Evolutionary conservation across 441 rosid genomes (phyloP), one percentile per base, ranked within the genome.

Genomic region (Erysimum cheiri): DNA sequence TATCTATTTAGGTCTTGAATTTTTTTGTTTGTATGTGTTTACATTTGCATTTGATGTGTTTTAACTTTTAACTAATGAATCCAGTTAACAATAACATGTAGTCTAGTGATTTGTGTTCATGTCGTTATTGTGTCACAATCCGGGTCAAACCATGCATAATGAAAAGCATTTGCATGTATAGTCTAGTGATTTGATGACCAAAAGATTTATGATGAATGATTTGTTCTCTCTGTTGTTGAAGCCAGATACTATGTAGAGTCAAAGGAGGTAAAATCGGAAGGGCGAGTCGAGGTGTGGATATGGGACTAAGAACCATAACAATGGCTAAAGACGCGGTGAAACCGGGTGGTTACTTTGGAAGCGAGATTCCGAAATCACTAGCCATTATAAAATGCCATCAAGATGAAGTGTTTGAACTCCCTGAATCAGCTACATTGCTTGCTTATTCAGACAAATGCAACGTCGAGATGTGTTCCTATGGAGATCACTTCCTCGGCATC

Each of bases 321-420:
- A 67, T 90, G 1, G 85, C 79, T 65, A 76, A 79, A 71, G 92
- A 83, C 26, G 64, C 8, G 3, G 13, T 41, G 8, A 68, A 61
- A 28, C 73, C 43, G 0, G 36, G 35, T 13, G 29, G 24, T 4
- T 74, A 61, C 73, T 74, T 74, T n/a, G 64, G 73, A 33, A 61
- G 8, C 35, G 36, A 78, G 57, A 61, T 77, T 19, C 91, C 95
- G 0, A 4, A 49, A 2, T 80, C 87, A 10, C 77, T 88, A 10
- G 70, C 82, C 0, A 86, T 93, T 3, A 87, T 88, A 1, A 88
- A 93, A 69, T 86, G 93, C 35, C 97, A 93, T 46, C 96, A 79
- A 48, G 98, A 92, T 67, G 93, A 92, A 77, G 92, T 88, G 0
- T 81, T 81, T 84, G 89, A 88, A 64, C 86, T 93, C 28, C 97